phyloP scores from a whole-genome alignment of 768 basidiomycete species.

The Podaxis carcinomalis region DNA sequence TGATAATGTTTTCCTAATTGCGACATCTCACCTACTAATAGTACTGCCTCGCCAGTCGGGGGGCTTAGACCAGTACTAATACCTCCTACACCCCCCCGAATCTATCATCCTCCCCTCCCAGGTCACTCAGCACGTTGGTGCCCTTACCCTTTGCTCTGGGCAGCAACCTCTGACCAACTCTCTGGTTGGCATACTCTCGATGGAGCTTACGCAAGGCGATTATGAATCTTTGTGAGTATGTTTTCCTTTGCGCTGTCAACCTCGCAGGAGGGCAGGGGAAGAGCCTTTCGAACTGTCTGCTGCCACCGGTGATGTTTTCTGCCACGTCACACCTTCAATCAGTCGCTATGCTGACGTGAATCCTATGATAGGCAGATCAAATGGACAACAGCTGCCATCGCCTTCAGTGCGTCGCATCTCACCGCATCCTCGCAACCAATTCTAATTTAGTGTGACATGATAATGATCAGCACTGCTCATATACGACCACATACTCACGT shows the following conservation, averaged over 20 bases:
- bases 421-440: neutral
- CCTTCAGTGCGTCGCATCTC: constrained; percentile 21
- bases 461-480: constrained; percentile 29
- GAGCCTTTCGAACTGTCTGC: neutral
- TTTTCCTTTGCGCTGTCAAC: neutral
- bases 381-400: constrained; percentile 10
- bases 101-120: too few species aligned
- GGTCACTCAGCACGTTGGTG: too few species aligned
- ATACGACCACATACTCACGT: constrained; percentile 44
- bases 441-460: neutral
- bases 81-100: too few species aligned
- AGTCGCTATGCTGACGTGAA: neutral
- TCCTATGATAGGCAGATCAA: neutral
- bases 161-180: too few species aligned
- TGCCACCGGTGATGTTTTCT: neutral
- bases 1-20: too few species aligned
- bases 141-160: too few species aligned
- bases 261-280: neutral
- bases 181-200: neutral
- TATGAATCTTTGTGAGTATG: neutral
- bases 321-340: neutral
- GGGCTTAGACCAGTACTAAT: too few species aligned
- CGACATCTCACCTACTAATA: too few species aligned
- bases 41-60: too few species aligned
- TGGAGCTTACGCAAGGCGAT: neutral